phyloP scores from a whole-genome alignment of 768 basidiomycete genomes.

The Suillus weaverae region DNA sequence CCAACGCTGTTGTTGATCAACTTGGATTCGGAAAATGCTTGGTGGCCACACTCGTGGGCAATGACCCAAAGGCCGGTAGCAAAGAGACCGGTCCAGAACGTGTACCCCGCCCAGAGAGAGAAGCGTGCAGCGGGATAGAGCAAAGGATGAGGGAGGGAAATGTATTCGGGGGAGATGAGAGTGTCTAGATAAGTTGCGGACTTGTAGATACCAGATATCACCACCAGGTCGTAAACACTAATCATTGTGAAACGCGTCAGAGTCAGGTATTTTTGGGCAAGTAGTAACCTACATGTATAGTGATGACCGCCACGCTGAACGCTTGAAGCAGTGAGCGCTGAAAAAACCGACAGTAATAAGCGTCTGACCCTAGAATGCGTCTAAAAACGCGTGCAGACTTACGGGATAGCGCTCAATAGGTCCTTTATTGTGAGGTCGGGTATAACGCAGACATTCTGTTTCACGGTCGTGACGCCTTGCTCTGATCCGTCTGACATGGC shows the following conservation, averaged over 20 bases:
- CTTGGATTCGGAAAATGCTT: slow-evolving; percentile 93
- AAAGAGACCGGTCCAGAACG: slow-evolving; percentile 81
- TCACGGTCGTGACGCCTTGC: slow-evolving; percentile 32
- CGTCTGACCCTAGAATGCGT: slow-evolving; percentile 1
- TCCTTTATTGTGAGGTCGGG: slow-evolving; percentile 90
- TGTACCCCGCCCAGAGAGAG: slow-evolving; percentile 77
- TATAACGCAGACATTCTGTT: slow-evolving; percentile 65
- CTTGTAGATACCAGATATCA: slow-evolving; percentile 71
- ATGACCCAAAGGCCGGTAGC: slow-evolving; percentile 94
- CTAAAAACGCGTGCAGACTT: slow-evolving; percentile 30
- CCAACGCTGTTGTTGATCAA: slow-evolving; percentile 89
- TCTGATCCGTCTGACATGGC: slow-evolving; percentile 20
- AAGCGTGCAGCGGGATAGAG: slow-evolving; percentile 64
- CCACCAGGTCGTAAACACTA: slow-evolving; percentile 73
- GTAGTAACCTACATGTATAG: slow-evolving; percentile 63
- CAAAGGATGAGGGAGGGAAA: slow-evolving; percentile 58
- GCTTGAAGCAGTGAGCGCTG: slow-evolving; percentile 86
- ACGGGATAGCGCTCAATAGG: slow-evolving; percentile 82
- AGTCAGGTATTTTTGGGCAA: neutral
- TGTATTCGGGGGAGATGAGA: slow-evolving; percentile 53
- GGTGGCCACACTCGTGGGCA: slow-evolving; percentile 95
- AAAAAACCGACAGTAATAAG: slow-evolving; percentile 1
- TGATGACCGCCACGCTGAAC: slow-evolving; percentile 79
- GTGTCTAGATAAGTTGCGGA: slow-evolving; percentile 62
- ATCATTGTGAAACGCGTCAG: slow-evolving; percentile 15